These are phyloP conservation scores for Brassica rapa DNA, from an alignment of 345 rosid species.

Conservation along the genomic window DNA sequence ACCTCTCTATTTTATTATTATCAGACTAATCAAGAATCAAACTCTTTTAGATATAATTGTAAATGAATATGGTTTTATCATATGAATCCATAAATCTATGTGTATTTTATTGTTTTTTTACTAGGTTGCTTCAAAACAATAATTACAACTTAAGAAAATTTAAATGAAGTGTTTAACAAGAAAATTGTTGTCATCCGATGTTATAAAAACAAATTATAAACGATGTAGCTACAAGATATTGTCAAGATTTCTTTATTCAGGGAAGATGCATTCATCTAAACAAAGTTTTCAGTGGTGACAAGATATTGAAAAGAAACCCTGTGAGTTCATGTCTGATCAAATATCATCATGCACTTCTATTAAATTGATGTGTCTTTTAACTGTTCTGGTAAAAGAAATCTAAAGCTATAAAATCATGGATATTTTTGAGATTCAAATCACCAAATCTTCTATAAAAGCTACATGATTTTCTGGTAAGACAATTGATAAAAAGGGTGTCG, in stretches of 20 bases:
- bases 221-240: background rate
- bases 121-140: background rate
- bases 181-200: background rate
- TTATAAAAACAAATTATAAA: background rate
- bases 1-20: background rate
- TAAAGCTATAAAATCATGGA: conserved; percentile 4
- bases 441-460: conserved; percentile 11
- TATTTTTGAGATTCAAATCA: conserved; percentile 5
- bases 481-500: conserved; percentile 13
- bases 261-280: conserved; percentile 7
- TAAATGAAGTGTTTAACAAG: background rate
- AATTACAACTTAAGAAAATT: background rate
- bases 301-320: background rate
- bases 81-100: background rate
- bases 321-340: background rate
- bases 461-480: conserved; percentile 24
- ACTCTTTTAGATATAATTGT: background rate
- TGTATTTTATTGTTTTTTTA: background rate
- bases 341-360: background rate
- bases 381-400: conserved; percentile 12
- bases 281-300: background rate
- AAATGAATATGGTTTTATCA: background rate
- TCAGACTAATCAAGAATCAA: background rate
- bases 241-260: background rate
- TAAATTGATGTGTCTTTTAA: background rate